phyloP scores from a whole-genome alignment of 495 filamentous ascomycete genomes.

The Aspergillus cavernicola region DNA sequence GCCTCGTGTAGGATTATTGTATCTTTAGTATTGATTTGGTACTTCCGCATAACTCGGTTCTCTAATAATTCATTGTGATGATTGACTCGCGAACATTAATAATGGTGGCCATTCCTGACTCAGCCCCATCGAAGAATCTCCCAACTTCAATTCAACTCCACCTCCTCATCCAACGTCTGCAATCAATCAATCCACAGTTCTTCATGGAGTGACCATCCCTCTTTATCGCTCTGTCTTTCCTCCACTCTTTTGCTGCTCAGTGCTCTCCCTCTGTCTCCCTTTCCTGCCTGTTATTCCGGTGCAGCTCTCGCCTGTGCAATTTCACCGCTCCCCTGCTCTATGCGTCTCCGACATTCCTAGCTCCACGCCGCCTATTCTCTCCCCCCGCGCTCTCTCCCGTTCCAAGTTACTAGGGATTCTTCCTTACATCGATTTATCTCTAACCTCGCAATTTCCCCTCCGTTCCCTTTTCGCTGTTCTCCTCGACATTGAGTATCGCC shows the following conservation, averaged over 20 bases:
- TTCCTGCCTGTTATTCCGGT: constrained; percentile 1
- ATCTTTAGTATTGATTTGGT: constrained; percentile 7
- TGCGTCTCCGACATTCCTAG: constrained; percentile 20
- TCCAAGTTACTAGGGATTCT: constrained; percentile 2
- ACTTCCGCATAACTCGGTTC: constrained; percentile 4
- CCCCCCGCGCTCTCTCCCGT: constrained; percentile 16
- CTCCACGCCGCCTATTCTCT: constrained; percentile 15
- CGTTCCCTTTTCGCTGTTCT: background rate
- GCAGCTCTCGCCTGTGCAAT: background rate
- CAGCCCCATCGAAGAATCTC: constrained; percentile 11
- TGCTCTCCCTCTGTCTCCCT: constrained; percentile 16
- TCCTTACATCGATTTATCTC: background rate
- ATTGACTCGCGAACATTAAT: constrained; percentile 1
- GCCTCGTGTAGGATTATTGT: constrained; percentile 4
- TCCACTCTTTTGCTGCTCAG: constrained; percentile 11
- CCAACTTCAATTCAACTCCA: constrained; percentile 5
- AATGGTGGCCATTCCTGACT: constrained; percentile 13
- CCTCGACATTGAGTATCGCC: background rate
- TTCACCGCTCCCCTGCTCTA: constrained; percentile 13
- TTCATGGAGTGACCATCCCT: constrained; percentile 11
- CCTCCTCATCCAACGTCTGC: constrained; percentile 3
- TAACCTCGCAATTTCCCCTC: too few species aligned
- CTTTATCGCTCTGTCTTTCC: constrained; percentile 16
- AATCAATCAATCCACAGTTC: background rate
- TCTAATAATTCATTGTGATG: background rate